phyloP scores from a whole-genome alignment of 257 asterid species.

The Solanum sejunctum region DNA sequence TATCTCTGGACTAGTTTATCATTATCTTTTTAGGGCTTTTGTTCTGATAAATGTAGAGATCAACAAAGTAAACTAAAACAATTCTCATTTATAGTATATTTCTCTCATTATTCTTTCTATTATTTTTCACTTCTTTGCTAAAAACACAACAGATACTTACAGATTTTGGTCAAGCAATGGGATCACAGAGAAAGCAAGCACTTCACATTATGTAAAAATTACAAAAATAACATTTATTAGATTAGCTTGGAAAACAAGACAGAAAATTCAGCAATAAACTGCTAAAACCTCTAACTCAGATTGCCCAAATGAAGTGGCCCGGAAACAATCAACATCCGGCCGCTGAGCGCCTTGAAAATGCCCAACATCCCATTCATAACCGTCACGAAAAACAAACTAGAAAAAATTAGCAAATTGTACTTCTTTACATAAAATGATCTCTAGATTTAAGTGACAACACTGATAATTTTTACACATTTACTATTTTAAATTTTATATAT shows the following conservation, averaged over 20 bases:
- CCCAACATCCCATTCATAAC: constrained; percentile 99
- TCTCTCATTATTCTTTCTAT: neutral
- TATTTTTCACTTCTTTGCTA: neutral
- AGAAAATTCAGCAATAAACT: neutral
- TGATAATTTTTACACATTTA: too few relatives aligned
- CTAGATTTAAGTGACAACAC: too few relatives aligned
- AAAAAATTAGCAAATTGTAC: neutral
- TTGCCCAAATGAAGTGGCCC: constrained; percentile 77
- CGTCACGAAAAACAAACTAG: constrained; percentile 21
- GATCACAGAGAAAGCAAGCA: neutral
- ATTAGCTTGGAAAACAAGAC: neutral
- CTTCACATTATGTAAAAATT: neutral
- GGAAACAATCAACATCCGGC: constrained; percentile 85
- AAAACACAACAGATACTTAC: neutral
- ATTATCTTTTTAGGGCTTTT: neutral
- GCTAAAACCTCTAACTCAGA: constrained; percentile 56
- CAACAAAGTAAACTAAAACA: neutral
- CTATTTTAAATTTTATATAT: too few relatives aligned
- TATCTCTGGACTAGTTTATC: neutral
- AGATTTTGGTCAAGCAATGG: neutral
- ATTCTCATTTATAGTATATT: neutral
- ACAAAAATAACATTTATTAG: neutral
- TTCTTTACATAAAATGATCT: too few relatives aligned
- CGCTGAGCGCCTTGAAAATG: constrained; percentile 87
- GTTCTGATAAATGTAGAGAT: neutral